These are phyloP conservation scores for Chiua virens DNA, from an alignment of 768 basidiomycete species.

Conservation along the genomic window DNA sequence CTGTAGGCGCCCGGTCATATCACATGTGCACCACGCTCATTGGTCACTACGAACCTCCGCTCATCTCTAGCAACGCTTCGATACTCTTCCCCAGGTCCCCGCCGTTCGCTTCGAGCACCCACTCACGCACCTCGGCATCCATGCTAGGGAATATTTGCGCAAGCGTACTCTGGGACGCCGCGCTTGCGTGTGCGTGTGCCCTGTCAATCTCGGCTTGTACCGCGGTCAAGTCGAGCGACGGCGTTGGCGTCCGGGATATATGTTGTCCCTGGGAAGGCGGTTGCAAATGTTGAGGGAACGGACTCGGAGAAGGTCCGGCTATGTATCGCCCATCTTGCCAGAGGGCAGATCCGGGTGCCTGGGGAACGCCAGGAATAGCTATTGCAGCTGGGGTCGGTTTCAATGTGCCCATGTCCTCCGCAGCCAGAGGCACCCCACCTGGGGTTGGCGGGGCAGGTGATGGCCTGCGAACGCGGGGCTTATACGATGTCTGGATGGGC, in stretches of 20 bases:
- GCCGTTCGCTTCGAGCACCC: conserved; percentile 86
- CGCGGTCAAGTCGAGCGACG: conserved; percentile 64
- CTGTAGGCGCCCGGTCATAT: no score
- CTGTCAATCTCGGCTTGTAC: conserved; percentile 77
- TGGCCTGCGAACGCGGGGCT: conserved; percentile 63
- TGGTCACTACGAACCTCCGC: conserved; percentile 27
- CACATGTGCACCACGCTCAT: neutral
- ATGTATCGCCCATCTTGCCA: conserved; percentile 38
- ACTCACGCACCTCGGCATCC: conserved; percentile 82
- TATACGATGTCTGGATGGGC: conserved; percentile 66
- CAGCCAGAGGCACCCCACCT: conserved; percentile 18
- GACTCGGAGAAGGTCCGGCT: conserved; percentile 11
- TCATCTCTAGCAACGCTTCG: conserved; percentile 80
- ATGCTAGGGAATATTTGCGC: conserved; percentile 85
- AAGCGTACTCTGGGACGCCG: conserved; percentile 73
- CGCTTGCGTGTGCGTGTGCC: conserved; percentile 71
- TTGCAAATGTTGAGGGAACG: conserved; percentile 31
- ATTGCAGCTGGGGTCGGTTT: conserved; percentile 3
- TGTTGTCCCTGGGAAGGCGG: conserved; percentile 49
- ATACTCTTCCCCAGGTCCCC: conserved; percentile 91
- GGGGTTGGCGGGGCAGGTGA: conserved; percentile 39
- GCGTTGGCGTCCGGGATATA: conserved; percentile 70
- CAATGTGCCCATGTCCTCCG: conserved; percentile 43
- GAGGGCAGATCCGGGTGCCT: conserved; percentile 49
- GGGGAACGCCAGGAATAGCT: conserved; percentile 44